These are phyloP conservation scores for Pseudozyma sp. DNA, from an alignment of 1,284 basidiomycete genomes.

Conservation along the genomic window DNA sequence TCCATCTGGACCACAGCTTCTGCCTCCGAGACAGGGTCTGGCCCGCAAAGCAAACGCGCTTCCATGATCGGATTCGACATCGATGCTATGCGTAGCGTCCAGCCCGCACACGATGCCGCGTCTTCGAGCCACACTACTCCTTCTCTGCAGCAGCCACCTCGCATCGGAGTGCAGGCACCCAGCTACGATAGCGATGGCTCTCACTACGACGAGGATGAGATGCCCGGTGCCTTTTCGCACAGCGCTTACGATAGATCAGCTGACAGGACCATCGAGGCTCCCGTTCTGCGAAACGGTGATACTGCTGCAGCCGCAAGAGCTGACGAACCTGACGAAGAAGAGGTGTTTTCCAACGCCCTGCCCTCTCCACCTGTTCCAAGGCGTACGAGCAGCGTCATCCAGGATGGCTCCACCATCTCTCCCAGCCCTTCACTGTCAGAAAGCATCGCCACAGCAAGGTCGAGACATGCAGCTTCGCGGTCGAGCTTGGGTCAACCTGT, in stretches of 20 bases:
- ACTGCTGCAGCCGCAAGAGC: neutral
- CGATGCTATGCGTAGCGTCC: slow-evolving; percentile 36
- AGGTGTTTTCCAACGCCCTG: slow-evolving; percentile 26
- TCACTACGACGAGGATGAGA: slow-evolving; percentile 45
- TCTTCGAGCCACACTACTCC: neutral
- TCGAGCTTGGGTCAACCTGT: slow-evolving; percentile 19
- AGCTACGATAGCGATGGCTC: slow-evolving; percentile 49
- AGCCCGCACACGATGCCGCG: slow-evolving; percentile 12
- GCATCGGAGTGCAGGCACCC: slow-evolving; percentile 16
- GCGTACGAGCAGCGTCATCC: slow-evolving; percentile 37
- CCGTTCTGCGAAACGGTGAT: neutral
- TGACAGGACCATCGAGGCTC: slow-evolving; percentile 24
- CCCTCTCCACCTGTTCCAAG: slow-evolving; percentile 43
- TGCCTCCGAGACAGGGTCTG: slow-evolving; percentile 12
- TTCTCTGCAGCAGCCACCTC: slow-evolving; percentile 7
- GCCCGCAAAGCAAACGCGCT: slow-evolving; percentile 37
- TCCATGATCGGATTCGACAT: slow-evolving; percentile 41
- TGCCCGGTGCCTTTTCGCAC: slow-evolving; percentile 10
- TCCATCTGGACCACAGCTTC: slow-evolving; percentile 43
- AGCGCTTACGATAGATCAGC: slow-evolving; percentile 23
- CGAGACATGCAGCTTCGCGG: slow-evolving; percentile 12
- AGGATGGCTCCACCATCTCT: slow-evolving; percentile 27
- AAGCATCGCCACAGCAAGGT: slow-evolving; percentile 1
- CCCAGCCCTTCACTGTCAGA: slow-evolving; percentile 27
- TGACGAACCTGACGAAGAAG: slow-evolving; percentile 1